Evolutionary conservation across 495 filamentous ascomycete genomes (phyloP), one percentile per base, ranked within the genome.

Genomic region (Lophiotrema nucula): DNA sequence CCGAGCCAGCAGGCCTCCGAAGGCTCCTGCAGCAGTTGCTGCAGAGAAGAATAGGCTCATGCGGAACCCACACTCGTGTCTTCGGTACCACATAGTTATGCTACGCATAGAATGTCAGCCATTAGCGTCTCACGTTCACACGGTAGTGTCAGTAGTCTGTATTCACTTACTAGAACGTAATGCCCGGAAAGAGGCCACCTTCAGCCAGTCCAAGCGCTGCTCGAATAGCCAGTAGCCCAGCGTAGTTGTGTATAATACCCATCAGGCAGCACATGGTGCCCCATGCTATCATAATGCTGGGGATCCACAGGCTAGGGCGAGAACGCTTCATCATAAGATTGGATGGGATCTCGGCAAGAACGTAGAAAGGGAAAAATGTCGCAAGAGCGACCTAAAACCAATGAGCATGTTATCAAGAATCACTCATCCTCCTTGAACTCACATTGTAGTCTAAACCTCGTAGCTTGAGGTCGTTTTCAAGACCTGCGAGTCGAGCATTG

Each of bases 251-350:
- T 18, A 66, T 59, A 2, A 66, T 18, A 23, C 69, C 69, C 56
- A 66, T 69, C 19, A 69, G 62, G 16, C 64, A 66, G 58, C 70
- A 76, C 26, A 70, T 56, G 16, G 70, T 60, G 2, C 80, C 83
- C 83, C 82, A 87, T 16, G 71, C 60, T 19, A 82, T 63, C 52
- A 80, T 79, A 41, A 84, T 72, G 26, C 75, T 73, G 10, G 83
- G 78, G 41, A 84, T 66, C 81, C 81, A 85, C 45, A 82, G 65
- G 24, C 70, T 47, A 13, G 60, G 60, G 19, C 58, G 50, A 4
- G 38, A 51, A 15, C 62, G 64, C 48, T 53, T 59, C 61, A 64
- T 58, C 48, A 64, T 59, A 1, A 64, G 42, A 28, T 64, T 64
- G 11, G 61, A 64, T 1, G 61, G 61, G 16, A 64, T 64, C 21